Conservation (phyloP, 306 rosid species). For the Echinosophora koreensis region DNA sequence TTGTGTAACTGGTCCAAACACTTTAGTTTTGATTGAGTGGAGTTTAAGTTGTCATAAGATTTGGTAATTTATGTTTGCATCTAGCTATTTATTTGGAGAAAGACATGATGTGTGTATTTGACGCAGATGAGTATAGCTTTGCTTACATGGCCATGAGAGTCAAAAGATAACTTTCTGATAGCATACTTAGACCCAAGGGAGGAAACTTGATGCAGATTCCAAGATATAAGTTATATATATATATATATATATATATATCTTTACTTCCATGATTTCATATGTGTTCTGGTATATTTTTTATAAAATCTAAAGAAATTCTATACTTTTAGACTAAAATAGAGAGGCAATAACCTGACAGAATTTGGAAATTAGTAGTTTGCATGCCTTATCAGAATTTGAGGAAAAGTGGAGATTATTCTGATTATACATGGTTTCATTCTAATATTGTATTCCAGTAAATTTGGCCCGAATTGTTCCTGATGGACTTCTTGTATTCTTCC, state of each 20-base stretch:
- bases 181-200: background rate
- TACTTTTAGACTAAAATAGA: background rate
- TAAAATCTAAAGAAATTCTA: slow-evolving; percentile 3
- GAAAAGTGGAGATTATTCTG: slow-evolving; percentile 25
- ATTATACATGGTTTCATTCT: slow-evolving; percentile 32
- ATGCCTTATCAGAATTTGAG: slow-evolving; percentile 6
- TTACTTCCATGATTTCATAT: slow-evolving; percentile 14
- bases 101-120: slow-evolving; percentile 11
- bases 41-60: slow-evolving; percentile 30
- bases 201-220: background rate
- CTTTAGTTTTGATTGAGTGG: background rate
- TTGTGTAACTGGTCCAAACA: too few relatives aligned
- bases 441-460: slow-evolving; percentile 74
- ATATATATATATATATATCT: background rate
- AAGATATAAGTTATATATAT: slow-evolving; percentile 23
- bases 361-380: slow-evolving; percentile 21
- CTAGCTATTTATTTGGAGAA: slow-evolving; percentile 17
- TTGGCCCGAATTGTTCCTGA: slow-evolving; percentile 95
- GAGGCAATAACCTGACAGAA: background rate
- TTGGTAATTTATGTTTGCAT: slow-evolving; percentile 33
- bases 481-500: slow-evolving; percentile 95
- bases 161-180: slow-evolving; percentile 8
- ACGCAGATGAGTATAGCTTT: slow-evolving; percentile 22
- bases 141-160: slow-evolving; percentile 16
- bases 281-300: slow-evolving; percentile 13